Conservation (phyloP, 2,329 filamentous ascomycete genomes). For the Sarocladium kiliense region DNA sequence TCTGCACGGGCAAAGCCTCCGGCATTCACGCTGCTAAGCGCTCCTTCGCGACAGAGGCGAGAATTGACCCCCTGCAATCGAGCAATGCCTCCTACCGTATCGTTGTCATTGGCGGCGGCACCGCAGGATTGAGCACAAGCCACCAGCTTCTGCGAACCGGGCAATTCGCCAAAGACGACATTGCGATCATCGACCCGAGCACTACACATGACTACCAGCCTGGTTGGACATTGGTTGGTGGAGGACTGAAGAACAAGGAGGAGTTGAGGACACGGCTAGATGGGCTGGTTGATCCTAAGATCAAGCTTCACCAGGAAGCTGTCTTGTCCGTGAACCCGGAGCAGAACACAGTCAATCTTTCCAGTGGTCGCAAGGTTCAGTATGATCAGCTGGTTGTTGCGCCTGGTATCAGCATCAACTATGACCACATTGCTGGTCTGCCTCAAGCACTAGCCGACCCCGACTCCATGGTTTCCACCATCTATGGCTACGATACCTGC, state of each 20-base stretch:
- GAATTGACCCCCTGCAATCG: background rate
- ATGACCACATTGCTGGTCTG: conserved; percentile 46
- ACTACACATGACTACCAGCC: conserved; percentile 63
- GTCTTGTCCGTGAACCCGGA: conserved; percentile 43
- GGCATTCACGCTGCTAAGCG: background rate
- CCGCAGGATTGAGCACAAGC: background rate
- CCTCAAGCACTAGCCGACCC: conserved; percentile 48
- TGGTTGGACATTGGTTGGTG: conserved; percentile 65
- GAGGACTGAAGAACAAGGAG: conserved; percentile 58
- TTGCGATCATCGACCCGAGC: conserved; percentile 60
- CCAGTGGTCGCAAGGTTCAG: conserved; percentile 47
- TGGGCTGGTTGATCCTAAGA: conserved; percentile 50
- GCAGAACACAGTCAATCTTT: conserved; percentile 50
- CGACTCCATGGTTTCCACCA: conserved; percentile 45
- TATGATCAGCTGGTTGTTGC: conserved; percentile 63
- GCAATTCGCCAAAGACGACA: conserved; percentile 52
- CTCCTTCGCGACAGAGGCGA: background rate
- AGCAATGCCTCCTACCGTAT: background rate
- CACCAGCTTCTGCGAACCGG: conserved; percentile 61
- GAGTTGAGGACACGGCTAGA: conserved; percentile 47
- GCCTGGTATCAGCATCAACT: conserved; percentile 52
- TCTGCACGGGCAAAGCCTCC: background rate
- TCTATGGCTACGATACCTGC: conserved; percentile 52
- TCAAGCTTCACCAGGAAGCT: conserved; percentile 50
- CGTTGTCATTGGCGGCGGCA: background rate